phyloP scores from a whole-genome alignment of 805 yeast species.

The Torulaspora franciscae region DNA sequence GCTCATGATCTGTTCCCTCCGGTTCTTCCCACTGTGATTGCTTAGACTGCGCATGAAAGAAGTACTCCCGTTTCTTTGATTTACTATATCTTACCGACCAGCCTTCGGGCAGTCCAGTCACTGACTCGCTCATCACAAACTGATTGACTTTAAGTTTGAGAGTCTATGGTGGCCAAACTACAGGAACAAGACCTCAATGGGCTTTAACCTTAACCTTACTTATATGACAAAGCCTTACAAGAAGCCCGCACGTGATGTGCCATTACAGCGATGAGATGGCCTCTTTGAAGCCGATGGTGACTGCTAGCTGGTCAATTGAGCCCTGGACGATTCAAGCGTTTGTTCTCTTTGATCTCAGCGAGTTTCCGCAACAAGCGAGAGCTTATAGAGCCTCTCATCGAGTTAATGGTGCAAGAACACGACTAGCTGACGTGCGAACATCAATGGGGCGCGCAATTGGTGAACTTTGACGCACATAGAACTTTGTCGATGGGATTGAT shows the following conservation, averaged over 20 bases:
- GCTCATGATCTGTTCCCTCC: conserved; percentile 62
- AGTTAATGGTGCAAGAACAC: background rate
- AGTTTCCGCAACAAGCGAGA: background rate
- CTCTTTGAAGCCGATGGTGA: background rate
- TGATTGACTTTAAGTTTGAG: background rate
- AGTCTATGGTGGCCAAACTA: background rate
- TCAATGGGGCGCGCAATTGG: background rate
- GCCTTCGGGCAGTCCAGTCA: conserved; percentile 76
- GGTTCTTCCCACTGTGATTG: conserved; percentile 93
- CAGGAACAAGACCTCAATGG: background rate
- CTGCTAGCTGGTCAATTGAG: background rate
- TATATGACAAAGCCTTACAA: background rate
- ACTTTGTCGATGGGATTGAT: background rate
- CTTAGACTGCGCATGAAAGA: conserved; percentile 59
- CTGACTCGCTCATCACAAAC: conserved; percentile 6
- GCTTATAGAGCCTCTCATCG: background rate
- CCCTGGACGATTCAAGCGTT: background rate
- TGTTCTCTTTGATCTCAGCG: background rate
- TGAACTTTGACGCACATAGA: background rate
- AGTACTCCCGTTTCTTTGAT: conserved; percentile 82
- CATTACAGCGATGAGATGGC: background rate
- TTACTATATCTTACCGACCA: conserved; percentile 81
- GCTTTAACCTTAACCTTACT: background rate
- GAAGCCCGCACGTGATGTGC: background rate
- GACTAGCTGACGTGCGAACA: background rate